Conservation (phyloP, 768 basidiomycete genomes). For the Ramaria rubella region DNA sequence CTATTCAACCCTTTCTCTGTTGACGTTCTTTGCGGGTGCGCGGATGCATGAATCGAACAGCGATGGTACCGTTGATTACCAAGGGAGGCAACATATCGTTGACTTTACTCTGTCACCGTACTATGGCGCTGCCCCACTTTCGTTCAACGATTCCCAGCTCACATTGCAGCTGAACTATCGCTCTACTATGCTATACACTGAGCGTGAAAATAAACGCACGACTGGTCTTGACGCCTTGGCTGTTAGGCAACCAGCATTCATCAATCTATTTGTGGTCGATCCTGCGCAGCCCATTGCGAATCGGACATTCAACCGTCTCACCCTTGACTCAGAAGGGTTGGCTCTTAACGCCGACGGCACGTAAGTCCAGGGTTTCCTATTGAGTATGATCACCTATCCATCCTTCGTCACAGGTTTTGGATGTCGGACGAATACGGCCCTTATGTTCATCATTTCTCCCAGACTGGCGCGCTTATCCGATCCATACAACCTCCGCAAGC, state of each 20-base stretch:
- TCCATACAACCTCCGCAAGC: conserved; percentile 56
- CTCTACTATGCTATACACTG: conserved; percentile 43
- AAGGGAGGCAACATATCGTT: conserved; percentile 55
- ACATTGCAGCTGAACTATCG: conserved; percentile 47
- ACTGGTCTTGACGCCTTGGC: conserved; percentile 51
- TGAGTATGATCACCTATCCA: not conserved
- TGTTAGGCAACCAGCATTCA: conserved; percentile 33
- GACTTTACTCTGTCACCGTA: conserved; percentile 55
- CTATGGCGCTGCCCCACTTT: conserved; percentile 37
- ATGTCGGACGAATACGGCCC: conserved; percentile 66
- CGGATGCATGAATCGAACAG: conserved; percentile 24
- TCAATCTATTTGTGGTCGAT: conserved; percentile 28
- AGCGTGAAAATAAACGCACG: conserved; percentile 39
- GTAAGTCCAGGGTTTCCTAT: conserved; percentile 29
- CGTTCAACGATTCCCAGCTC: conserved; percentile 42
- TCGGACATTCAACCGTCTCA: conserved; percentile 37
- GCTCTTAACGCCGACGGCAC: conserved; percentile 52
- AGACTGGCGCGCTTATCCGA: conserved; percentile 42
- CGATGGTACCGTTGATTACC: conserved; percentile 51
- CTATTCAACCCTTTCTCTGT: not conserved
- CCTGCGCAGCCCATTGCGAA: conserved; percentile 44
- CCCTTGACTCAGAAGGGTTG: conserved; percentile 53
- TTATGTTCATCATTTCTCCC: conserved; percentile 50
- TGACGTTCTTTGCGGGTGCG: not conserved
- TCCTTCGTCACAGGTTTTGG: conserved; percentile 40